Percentiles rank a stretch among this genome's conserved stretches.
Conservation (phyloP, 2,329 filamentous ascomycete genomes). For the Rutstroemia sp. region DNA sequence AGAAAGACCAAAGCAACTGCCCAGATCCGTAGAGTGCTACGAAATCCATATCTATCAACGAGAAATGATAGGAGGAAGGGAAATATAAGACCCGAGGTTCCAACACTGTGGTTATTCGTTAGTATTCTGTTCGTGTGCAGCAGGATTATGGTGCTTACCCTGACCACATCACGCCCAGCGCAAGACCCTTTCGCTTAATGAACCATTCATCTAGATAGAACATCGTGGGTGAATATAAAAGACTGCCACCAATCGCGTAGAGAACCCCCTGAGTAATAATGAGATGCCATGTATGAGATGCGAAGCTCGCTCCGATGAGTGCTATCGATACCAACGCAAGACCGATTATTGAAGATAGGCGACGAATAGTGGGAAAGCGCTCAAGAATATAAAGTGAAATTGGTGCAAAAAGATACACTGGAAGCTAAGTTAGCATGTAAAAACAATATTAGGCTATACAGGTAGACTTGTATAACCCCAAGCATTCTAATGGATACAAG, state of each 20-base stretch:
- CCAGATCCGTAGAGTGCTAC: slow-evolving; percentile 34
- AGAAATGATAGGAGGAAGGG: slow-evolving; percentile 35
- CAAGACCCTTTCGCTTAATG: slow-evolving; percentile 37
- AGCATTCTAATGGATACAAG: background rate
- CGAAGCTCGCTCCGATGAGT: slow-evolving; percentile 36
- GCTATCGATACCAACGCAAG: slow-evolving; percentile 31
- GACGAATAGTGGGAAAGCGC: slow-evolving; percentile 29
- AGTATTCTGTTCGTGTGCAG: background rate
- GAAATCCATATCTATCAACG: slow-evolving; percentile 34
- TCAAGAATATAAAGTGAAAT: slow-evolving; percentile 18
- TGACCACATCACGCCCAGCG: slow-evolving; percentile 42
- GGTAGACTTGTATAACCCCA: too few relatives aligned
- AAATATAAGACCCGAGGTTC: slow-evolving; percentile 22
- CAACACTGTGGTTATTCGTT: background rate
- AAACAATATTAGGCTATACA: too few relatives aligned
- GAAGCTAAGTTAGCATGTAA: background rate
- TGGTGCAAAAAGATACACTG: slow-evolving; percentile 21
- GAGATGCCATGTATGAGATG: slow-evolving; percentile 35
- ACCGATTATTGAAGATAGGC: slow-evolving; percentile 26
- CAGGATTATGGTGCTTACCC: slow-evolving; percentile 14
- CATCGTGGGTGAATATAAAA: slow-evolving; percentile 35
- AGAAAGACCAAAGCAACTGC: slow-evolving; percentile 33
- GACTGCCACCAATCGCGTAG: slow-evolving; percentile 35
- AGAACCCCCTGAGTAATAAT: slow-evolving; percentile 40
- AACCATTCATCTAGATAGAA: slow-evolving; percentile 44